phyloP scores from a whole-genome alignment of 495 filamentous ascomycete species.

The Hypomontagnella monticulosa region DNA sequence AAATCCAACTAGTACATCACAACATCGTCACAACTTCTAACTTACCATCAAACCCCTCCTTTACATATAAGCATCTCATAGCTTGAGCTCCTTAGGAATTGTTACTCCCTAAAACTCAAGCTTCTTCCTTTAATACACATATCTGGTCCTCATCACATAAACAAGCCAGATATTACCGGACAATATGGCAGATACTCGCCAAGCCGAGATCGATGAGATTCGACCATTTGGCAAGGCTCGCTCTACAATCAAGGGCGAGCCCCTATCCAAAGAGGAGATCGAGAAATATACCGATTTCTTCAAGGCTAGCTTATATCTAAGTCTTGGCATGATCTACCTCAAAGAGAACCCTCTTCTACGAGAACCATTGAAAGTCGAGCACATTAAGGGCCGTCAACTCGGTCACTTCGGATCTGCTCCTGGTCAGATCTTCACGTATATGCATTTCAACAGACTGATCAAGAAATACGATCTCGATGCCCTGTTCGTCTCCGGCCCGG shows the following conservation, averaged over 20 bases:
- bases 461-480: constrained; percentile 77
- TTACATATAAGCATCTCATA: constrained; percentile 13
- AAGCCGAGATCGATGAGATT: constrained; percentile 60
- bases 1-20: constrained; percentile 12
- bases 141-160: background rate
- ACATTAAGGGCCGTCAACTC: constrained; percentile 74
- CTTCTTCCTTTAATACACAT: background rate
- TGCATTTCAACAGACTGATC: constrained; percentile 81
- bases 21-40: constrained; percentile 10
- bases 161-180: constrained; percentile 4
- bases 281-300: constrained; percentile 74
- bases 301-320: constrained; percentile 75
- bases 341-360: constrained; percentile 71
- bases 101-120: constrained; percentile 13
- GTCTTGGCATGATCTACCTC: constrained; percentile 79
- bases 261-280: constrained; percentile 69
- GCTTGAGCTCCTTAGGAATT: constrained; percentile 16
- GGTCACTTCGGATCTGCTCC: constrained; percentile 80
- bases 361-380: constrained; percentile 68
- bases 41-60: background rate
- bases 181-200: constrained; percentile 49
- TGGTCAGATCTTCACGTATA: constrained; percentile 78
- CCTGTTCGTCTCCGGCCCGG: constrained; percentile 75
- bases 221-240: constrained; percentile 71
- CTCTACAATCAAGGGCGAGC: constrained; percentile 66